Evolutionary conservation across 2,329 filamentous ascomycete genomes (phyloP).

Genomic region (Penicillium sp.): DNA sequence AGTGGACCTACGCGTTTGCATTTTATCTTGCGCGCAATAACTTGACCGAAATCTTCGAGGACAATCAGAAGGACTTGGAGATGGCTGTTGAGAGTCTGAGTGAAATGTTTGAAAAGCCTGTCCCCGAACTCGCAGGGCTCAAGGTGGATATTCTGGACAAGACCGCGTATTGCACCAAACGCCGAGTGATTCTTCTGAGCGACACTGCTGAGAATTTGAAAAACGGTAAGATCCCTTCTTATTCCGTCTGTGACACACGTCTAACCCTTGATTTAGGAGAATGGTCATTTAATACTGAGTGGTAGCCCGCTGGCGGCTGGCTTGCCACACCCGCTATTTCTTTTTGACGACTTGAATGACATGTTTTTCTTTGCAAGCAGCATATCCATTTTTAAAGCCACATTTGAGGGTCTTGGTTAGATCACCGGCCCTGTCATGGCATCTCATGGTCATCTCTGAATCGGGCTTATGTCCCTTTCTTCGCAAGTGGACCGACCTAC

Average conservation of each 20-base stretch:
- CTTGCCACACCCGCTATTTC: slow-evolving; percentile 2
- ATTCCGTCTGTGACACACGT: not conserved
- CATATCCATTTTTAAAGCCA: not conserved
- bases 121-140: slow-evolving; percentile 77
- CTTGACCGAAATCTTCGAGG: slow-evolving; percentile 93
- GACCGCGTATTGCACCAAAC: slow-evolving; percentile 93
- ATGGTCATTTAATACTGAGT: slow-evolving; percentile 50
- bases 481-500: not conserved
- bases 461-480: too few species aligned
- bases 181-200: slow-evolving; percentile 83
- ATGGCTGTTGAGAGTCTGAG: slow-evolving; percentile 95
- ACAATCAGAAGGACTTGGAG: slow-evolving; percentile 97
- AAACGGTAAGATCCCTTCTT: slow-evolving; percentile 62
- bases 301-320: slow-evolving; percentile 28
- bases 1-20: slow-evolving; percentile 99
- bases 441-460: not conserved
- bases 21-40: slow-evolving; percentile 98
- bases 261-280: slow-evolving; percentile 32
- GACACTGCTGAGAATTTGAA: slow-evolving; percentile 92
- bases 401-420: not conserved
- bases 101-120: slow-evolving; percentile 99
- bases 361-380: not conserved
- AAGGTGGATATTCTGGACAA: slow-evolving; percentile 99
- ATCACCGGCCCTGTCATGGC: not conserved
- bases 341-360: slow-evolving; percentile 28